A percentile compares a stretch with the other conserved stretches of the same genome.
phyloP scores from a whole-genome alignment of 2,329 filamentous ascomycete species.

The Xylariaceae sp. region DNA sequence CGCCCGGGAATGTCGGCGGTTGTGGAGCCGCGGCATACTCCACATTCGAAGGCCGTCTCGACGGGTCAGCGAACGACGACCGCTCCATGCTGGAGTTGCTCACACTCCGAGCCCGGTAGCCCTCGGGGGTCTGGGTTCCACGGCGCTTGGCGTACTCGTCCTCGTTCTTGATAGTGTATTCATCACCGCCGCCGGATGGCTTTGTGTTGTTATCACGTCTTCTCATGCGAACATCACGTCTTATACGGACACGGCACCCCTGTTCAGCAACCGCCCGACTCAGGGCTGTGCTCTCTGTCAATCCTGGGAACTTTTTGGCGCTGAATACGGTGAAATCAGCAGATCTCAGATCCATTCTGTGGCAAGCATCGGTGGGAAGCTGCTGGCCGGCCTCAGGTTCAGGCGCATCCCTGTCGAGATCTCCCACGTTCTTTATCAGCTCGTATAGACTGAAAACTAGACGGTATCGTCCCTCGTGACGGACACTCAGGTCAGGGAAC shows the following conservation, averaged over 20 bases:
- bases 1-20: slow-evolving; percentile 26
- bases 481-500: slow-evolving; percentile 92
- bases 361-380: slow-evolving; percentile 57
- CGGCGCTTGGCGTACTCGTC: slow-evolving; percentile 43
- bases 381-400: slow-evolving; percentile 25
- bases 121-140: slow-evolving; percentile 31
- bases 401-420: slow-evolving; percentile 58
- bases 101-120: slow-evolving; percentile 29
- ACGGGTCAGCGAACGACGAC: slow-evolving; percentile 23
- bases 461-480: slow-evolving; percentile 90
- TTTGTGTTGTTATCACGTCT: slow-evolving; percentile 74
- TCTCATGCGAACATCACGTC: slow-evolving; percentile 89
- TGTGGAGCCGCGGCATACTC: slow-evolving; percentile 29
- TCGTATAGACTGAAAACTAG: slow-evolving; percentile 91
- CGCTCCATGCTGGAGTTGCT: slow-evolving; percentile 33
- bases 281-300: slow-evolving; percentile 81
- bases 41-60: slow-evolving; percentile 27
- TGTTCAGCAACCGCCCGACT: slow-evolving; percentile 93
- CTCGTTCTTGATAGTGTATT: slow-evolving; percentile 49
- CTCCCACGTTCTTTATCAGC: slow-evolving; percentile 79
- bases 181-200: slow-evolving; percentile 36
- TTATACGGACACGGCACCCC: slow-evolving; percentile 91
- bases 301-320: slow-evolving; percentile 95
- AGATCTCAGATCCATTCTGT: slow-evolving; percentile 86
- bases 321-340: slow-evolving; percentile 83